Conservation (phyloP, 176 grass and related monocot genomes). For the Pontederia paniculata region DNA sequence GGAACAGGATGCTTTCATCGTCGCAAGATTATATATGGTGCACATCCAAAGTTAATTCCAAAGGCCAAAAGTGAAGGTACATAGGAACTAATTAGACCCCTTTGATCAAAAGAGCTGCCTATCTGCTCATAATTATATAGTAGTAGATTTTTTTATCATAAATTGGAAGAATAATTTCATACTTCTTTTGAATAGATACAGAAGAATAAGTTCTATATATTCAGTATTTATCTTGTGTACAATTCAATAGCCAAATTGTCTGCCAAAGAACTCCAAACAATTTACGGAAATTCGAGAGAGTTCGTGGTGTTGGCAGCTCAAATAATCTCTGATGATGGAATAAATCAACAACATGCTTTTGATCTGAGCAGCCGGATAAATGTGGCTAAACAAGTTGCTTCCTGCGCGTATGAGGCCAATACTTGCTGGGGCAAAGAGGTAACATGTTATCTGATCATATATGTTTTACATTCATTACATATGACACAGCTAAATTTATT, state of each 20-base stretch:
- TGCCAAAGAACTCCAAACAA: not conserved
- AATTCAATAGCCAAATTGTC: not conserved
- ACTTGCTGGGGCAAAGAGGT: conserved; percentile 10
- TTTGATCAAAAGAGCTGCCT: not conserved
- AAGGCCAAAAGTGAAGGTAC: not conserved
- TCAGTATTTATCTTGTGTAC: not conserved
- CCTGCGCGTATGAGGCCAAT: not conserved
- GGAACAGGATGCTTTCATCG: conserved; percentile 53
- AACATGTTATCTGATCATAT: no score
- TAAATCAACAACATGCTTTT: not conserved
- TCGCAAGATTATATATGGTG: conserved; percentile 34
- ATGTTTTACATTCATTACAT: no score
- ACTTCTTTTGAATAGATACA: no score
- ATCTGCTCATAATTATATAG: no score
- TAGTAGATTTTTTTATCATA: no score
- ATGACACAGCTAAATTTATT: no score
- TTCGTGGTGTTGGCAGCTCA: not conserved
- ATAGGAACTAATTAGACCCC: not conserved
- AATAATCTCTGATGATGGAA: not conserved
- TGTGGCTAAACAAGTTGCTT: not conserved
- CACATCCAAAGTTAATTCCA: not conserved
- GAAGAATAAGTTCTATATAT: no score
- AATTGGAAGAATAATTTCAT: no score
- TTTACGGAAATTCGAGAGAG: not conserved
- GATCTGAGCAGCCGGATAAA: not conserved